A percentile compares a stretch with the other conserved stretches of the same genome.
phyloP scores from a whole-genome alignment of 371 early-diverging fungal species.

The Amoeboaphelidium protococcarum region DNA sequence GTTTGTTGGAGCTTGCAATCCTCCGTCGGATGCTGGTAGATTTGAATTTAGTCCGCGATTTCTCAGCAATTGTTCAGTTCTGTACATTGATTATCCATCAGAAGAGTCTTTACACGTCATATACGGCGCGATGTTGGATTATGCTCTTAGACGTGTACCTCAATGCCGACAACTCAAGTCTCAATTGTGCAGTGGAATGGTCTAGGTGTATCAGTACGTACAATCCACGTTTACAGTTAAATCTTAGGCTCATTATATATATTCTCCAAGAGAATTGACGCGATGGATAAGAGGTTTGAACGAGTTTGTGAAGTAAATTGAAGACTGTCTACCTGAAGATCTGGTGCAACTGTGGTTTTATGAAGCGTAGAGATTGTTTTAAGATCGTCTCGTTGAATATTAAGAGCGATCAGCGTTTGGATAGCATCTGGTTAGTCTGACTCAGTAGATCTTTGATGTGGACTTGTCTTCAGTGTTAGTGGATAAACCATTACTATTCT shows the following conservation, averaged over 20 bases:
- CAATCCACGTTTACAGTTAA: slow-evolving; percentile 82
- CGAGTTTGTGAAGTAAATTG: slow-evolving; percentile 68
- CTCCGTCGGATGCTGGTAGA: slow-evolving; percentile 96
- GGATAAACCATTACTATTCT: slow-evolving; percentile 76
- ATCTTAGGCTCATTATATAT: slow-evolving; percentile 93
- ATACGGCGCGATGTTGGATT: slow-evolving; percentile 73
- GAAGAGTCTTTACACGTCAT: slow-evolving; percentile 73
- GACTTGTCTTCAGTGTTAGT: slow-evolving; percentile 73
- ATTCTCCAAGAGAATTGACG: slow-evolving; percentile 94
- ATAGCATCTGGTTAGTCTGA: slow-evolving; percentile 49
- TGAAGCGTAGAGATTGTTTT: slow-evolving; percentile 89
- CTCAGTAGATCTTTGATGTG: slow-evolving; percentile 41
- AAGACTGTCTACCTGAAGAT: slow-evolving; percentile 43
- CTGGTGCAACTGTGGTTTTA: slow-evolving; percentile 90
- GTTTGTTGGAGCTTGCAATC: slow-evolving; percentile 97
- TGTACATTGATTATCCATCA: slow-evolving; percentile 95
- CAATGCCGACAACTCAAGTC: slow-evolving; percentile 69
- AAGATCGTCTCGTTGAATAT: slow-evolving; percentile 77
- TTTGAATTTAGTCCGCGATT: slow-evolving; percentile 81
- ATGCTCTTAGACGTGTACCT: slow-evolving; percentile 84
- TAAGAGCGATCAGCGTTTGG: slow-evolving; percentile 86
- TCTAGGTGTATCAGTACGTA: slow-evolving; percentile 68
- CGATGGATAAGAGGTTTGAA: slow-evolving; percentile 94
- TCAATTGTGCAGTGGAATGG: slow-evolving; percentile 83
- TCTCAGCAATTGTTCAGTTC: slow-evolving; percentile 81